Base-by-base conservation (phyloP, 2,329 filamentous ascomycete genomes). In the Fusarium veterinarium region DNA sequence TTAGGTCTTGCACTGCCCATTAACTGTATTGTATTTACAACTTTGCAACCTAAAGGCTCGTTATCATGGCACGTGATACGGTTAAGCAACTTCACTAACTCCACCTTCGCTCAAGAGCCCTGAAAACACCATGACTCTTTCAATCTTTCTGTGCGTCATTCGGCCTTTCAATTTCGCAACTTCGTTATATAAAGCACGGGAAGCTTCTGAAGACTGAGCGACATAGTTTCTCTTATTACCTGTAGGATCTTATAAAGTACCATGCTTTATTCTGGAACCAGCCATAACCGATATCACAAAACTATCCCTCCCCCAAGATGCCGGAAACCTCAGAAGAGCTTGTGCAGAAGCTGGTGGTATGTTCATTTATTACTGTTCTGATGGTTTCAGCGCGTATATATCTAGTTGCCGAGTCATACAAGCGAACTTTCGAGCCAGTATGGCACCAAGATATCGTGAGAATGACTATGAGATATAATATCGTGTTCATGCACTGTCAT, bases 291-390 rank as follows among this genome's bases (percentile, higher is more conserved):
- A 60, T 25, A 56, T 48, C 64, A 74, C 45, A 59, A 49, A 41
- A 67, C 60, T 46, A 55, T 66, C 67, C 64, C 69, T 42, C 51
- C 62, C 42, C 33, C 57, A 71, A 60, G 58, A 80, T 80, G 78
- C 45, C 77, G 40, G 67, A 71, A 58, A 64, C 69, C 13, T 65
- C 76, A 40, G 67, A 75, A 53, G 73, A 75, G 28, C 76, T 72
- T 58, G 40, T 78, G 51, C 77, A 78, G 56, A 71, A 73, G 60
- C 62, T 80, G 44, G 79, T 80, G 78, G 79, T 80, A 78, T 49
- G 79, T 76, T 25, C 31, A 35, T 40, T 25, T 45, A 53, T 28
- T 42, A 33, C 40, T 52, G 25, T 38, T 45, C 9, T 10, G 25
- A 19, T 62, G 35, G n/a, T 8, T 53, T 51, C n/a, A 16, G 38